phyloP scores from a whole-genome alignment of 352 stramenopile genomes.

The Aphanomyces euteiches region DNA sequence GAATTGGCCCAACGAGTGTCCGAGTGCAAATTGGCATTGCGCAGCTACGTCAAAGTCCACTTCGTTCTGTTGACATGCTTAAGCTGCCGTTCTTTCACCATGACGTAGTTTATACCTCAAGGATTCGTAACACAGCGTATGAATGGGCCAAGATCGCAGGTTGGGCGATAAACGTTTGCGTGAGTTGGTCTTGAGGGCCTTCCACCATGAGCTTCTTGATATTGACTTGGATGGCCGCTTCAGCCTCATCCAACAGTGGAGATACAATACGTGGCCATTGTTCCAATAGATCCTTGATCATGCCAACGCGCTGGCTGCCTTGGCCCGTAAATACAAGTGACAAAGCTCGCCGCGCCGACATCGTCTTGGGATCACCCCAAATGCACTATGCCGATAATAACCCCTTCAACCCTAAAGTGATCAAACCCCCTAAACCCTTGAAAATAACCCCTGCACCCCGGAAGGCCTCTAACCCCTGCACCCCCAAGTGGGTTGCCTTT shows the following conservation, averaged over 20 bases:
- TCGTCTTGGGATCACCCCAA: conserved; percentile 9
- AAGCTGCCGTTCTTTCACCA: not conserved
- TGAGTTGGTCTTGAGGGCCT: conserved; percentile 57
- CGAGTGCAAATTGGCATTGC: conserved; percentile 44
- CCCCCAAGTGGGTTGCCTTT: too few species aligned
- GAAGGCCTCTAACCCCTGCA: too few species aligned
- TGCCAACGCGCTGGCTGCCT: conserved; percentile 76
- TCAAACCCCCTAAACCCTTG: too few species aligned
- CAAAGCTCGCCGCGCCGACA: conserved; percentile 37
- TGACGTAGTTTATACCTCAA: conserved; percentile 30
- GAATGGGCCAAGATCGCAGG: conserved; percentile 78
- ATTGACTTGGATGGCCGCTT: conserved; percentile 61
- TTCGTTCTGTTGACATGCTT: conserved; percentile 41
- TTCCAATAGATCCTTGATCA: conserved; percentile 68
- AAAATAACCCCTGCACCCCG: too few species aligned
- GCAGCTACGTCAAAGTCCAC: conserved; percentile 39
- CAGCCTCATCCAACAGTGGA: conserved; percentile 70
- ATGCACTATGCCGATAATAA: not conserved
- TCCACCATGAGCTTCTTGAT: conserved; percentile 56
- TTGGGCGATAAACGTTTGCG: conserved; percentile 67
- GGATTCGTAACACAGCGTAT: conserved; percentile 62
- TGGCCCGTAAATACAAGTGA: conserved; percentile 83
- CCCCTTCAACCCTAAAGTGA: too few species aligned
- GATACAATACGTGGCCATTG: conserved; percentile 56
- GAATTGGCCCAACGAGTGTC: conserved; percentile 86